Percentiles rank a stretch among this genome's conserved stretches.
These are phyloP conservation scores for Suillus fuscotomentosus DNA, from an alignment of 768 basidiomycete genomes.

Conservation along the genomic window DNA sequence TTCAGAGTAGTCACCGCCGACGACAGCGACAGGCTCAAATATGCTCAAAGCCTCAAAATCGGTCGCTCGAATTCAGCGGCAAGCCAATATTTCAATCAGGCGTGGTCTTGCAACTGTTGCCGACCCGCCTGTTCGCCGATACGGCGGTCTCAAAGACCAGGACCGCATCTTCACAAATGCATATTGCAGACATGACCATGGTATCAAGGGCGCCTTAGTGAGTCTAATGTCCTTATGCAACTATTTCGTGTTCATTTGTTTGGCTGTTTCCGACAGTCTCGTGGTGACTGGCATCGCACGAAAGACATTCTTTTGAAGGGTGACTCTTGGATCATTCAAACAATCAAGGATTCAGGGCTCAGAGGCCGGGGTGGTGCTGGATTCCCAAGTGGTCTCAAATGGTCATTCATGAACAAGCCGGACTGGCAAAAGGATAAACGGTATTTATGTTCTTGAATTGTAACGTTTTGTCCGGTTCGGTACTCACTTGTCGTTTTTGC, in stretches of 20 bases:
- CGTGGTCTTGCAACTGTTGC: constrained; percentile 66
- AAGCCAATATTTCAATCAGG: constrained; percentile 11
- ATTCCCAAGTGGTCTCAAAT: constrained; percentile 95
- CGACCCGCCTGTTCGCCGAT: constrained; percentile 84
- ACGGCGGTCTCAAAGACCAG: constrained; percentile 94
- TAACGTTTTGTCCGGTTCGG: not conserved
- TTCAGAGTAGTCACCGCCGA: constrained; percentile 9
- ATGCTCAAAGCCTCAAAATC: constrained; percentile 30
- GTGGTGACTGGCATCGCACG: constrained; percentile 98
- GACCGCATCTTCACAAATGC: constrained; percentile 93
- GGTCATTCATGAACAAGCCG: constrained; percentile 99
- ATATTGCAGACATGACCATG: constrained; percentile 85
- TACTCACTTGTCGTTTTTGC: not conserved
- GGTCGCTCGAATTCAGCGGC: constrained; percentile 20
- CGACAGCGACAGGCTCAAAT: constrained; percentile 14
- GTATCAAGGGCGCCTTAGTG: constrained; percentile 90
- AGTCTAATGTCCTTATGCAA: constrained; percentile 20
- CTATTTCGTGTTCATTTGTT: constrained; percentile 5
- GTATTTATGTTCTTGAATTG: constrained; percentile 33
- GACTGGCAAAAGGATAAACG: constrained; percentile 93
- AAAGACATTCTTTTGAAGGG: constrained; percentile 96
- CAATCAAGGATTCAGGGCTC: constrained; percentile 93
- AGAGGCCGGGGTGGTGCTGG: constrained; percentile 96
- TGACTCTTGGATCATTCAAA: constrained; percentile 96
- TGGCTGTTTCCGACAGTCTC: constrained; percentile 47